Evolutionary conservation across 495 filamentous ascomycete genomes (phyloP).

Genomic region (Penicillium paxilli): DNA sequence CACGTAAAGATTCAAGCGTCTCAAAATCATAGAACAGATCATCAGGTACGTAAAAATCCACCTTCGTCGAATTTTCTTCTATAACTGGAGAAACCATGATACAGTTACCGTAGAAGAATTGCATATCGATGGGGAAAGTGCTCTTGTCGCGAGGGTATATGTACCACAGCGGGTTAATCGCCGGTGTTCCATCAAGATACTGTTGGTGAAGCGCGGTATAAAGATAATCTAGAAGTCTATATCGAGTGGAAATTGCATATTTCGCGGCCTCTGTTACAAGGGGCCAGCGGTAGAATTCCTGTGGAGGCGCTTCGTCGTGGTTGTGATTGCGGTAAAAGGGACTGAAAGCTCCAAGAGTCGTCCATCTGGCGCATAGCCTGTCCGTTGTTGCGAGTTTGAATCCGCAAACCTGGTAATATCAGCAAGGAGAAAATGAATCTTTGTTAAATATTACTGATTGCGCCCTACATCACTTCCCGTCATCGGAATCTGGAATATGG

Average conservation of each 20-base stretch:
- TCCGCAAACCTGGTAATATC: no score
- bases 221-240: slow-evolving; percentile 74
- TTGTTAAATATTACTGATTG: no score
- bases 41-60: slow-evolving; percentile 71
- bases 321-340: slow-evolving; percentile 78
- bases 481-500: slow-evolving; percentile 78
- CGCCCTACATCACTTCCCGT: no score
- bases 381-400: slow-evolving; percentile 62
- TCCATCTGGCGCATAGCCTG: slow-evolving; percentile 74
- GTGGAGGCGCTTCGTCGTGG: slow-evolving; percentile 43
- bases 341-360: slow-evolving; percentile 72
- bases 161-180: slow-evolving; percentile 68
- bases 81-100: slow-evolving; percentile 72
- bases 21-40: slow-evolving; percentile 78
- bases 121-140: slow-evolving; percentile 57
- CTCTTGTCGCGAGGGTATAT: slow-evolving; percentile 67
- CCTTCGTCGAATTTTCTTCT: slow-evolving; percentile 61
- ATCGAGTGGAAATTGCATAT: slow-evolving; percentile 72
- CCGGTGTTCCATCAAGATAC: slow-evolving; percentile 60
- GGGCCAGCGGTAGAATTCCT: slow-evolving; percentile 77
- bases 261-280: slow-evolving; percentile 61
- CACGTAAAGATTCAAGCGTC: slow-evolving; percentile 55
- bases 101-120: slow-evolving; percentile 71
- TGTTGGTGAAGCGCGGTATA: slow-evolving; percentile 72
- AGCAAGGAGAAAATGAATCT: no score